Evolutionary conservation across 208 protist species (phyloP).

Genomic region (Crithidia thermophila): DNA sequence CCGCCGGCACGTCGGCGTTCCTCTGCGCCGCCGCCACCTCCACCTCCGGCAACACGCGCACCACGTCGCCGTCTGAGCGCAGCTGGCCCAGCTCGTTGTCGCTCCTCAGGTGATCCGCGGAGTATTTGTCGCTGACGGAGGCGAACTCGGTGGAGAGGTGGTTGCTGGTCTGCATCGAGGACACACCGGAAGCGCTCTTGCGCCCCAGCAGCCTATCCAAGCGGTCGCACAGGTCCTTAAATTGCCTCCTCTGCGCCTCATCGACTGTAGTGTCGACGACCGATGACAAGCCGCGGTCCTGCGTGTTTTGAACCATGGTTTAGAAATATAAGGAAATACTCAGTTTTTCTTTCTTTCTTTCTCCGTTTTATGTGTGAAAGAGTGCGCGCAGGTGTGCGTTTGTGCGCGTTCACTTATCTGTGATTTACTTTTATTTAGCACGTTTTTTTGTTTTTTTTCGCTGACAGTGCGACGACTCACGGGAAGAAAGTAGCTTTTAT

Average conservation of each 20-base stretch:
- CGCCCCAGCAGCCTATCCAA: neutral
- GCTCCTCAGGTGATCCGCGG: neutral
- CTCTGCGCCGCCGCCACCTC: neutral
- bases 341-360: neutral
- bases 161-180: neutral
- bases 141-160: neutral
- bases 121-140: neutral
- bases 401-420: neutral
- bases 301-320: too few species aligned
- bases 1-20: neutral
- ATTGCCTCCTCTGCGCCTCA: neutral
- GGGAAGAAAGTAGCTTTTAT: too few species aligned
- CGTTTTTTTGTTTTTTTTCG: too few species aligned
- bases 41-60: neutral
- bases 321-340: too few species aligned
- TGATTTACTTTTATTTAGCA: too few species aligned
- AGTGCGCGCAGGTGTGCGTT: neutral
- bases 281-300: neutral
- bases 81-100: conserved; percentile 2
- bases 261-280: neutral
- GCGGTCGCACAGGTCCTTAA: conserved; percentile 8
- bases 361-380: neutral
- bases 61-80: neutral
- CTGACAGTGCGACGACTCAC: too few species aligned
- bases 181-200: neutral